Evolutionary conservation across 129 eudicot species (phyloP), one percentile per base, ranked within the genome.

Genomic region (Scalesia atractyloides): DNA sequence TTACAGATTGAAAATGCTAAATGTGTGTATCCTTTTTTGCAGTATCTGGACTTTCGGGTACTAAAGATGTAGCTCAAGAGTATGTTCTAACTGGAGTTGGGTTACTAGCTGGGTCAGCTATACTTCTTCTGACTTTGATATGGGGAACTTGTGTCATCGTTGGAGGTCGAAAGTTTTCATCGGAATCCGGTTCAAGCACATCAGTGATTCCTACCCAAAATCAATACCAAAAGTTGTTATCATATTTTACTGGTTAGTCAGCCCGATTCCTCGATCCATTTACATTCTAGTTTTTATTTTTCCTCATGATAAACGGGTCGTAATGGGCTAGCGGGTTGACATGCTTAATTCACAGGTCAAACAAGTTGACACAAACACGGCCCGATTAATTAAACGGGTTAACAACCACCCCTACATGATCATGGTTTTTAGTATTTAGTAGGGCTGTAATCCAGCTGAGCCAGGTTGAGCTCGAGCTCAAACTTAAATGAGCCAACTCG

Each of bases 131-230:
- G 34, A 87, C 93, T 3, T 26, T 87, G 30, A 13, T 90, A 5
- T 90, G 93, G 93, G 96, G 96, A 75, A 90, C 93, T 70, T 90
- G 96, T 72, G 74, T 86, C 43, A 69, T 90, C 18, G 44, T 83
- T 13, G 92, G 83, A 15, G 79, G 85, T 59, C 80, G 63, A 50
- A 36, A 73, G 11, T 70, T 70, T 73, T 14, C 82, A 19, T 60
- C 65, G 0, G 24, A 77, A 64, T 46, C 77, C 13, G 77, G 26
- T 19, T 64, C 73, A 65, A 70, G 20, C 68, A 58, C 62, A 66
- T 66, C 80, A 10, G 8, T 30, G 30, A 56, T 3, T 61, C 53
- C 74, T 64, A 69, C 43, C 7, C 75, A 56, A 58, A 72, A 64
- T 63, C 76, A 3, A 54, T 82, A 68, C 64, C 64, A 51, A 56